phyloP scores from a whole-genome alignment of 2,329 filamentous ascomycete genomes.

The Paracorniculantispora psalliotae region DNA sequence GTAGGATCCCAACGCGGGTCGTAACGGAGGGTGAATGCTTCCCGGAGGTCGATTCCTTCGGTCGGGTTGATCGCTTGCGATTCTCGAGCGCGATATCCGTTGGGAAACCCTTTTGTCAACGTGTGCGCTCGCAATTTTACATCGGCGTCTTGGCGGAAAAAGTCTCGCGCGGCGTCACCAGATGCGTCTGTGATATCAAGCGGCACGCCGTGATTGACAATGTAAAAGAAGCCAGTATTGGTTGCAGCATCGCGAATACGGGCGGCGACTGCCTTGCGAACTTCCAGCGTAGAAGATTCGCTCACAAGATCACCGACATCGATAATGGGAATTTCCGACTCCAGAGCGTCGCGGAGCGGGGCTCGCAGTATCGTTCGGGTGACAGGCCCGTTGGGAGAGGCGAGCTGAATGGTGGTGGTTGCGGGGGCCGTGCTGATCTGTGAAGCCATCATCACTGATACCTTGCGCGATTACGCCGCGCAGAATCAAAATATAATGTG shows the following conservation, averaged over 20 bases:
- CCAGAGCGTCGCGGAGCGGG: constrained; percentile 31
- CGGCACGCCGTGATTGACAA: constrained; percentile 45
- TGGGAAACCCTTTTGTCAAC: constrained; percentile 29
- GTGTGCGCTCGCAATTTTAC: constrained; percentile 33
- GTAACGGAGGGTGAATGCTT: constrained; percentile 49
- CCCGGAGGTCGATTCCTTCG: constrained; percentile 46
- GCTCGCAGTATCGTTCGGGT: constrained; percentile 30
- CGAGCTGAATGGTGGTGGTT: constrained; percentile 29
- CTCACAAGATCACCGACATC: constrained; percentile 41
- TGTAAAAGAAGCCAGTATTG: constrained; percentile 52
- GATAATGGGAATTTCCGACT: constrained; percentile 49
- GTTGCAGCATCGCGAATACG: constrained; percentile 41
- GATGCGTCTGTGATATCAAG: constrained; percentile 25
- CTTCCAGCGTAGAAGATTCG: constrained; percentile 21
- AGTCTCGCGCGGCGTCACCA: constrained; percentile 32
- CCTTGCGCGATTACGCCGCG: background rate
- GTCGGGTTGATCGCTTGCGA: constrained; percentile 44
- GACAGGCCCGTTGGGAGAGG: constrained; percentile 33
- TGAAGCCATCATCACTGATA: background rate
- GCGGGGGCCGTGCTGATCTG: background rate
- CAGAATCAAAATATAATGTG: background rate
- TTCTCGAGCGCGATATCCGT: constrained; percentile 41
- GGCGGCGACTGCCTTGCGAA: constrained; percentile 35
- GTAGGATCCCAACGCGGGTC: constrained; percentile 47
- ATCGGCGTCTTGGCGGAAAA: constrained; percentile 43